Base-by-base conservation (phyloP, 225 moss, liverwort and hornwort genomes). In the Antitrichia curtipendula region DNA sequence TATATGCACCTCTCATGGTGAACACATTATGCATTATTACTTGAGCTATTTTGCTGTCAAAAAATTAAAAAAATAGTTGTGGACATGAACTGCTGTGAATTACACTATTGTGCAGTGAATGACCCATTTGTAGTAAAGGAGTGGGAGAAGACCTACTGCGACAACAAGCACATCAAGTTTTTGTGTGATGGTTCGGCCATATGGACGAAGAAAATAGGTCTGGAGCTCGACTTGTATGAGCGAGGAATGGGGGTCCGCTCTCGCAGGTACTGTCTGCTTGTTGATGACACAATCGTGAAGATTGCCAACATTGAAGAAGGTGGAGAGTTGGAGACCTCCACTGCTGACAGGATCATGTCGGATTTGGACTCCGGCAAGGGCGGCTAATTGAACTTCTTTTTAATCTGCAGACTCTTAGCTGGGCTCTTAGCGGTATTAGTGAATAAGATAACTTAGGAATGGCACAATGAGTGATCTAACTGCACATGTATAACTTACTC, bases 211-310 rank as follows among this genome's bases (percentile, higher is more conserved):
- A 89, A 96, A 41, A 83, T 98, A 36, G 97, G 97, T 3, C 85
- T 98, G 89, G 96, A 96, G 91, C 90, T 98, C 10, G 96, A 98
- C 79, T 52, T 98, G 36, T 91, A 92, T 11, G 96, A 98, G 3
- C 94, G 96, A 68, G 97, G 97, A 16, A 94, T 96, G 95, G 97
- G 97, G 8, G 90, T 98, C 63, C 93, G 95, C 56, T 98, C 95
- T 31, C 95, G 97, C 45, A 91, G 96, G 59, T 97, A 96, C 53
- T 95, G 96, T 47, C 80, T 97, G 16, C 91, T 91, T 15, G 85
- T 96, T 7, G 93, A 95, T 62, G 89, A 96, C 73, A 91, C 92
- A 4, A 78, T 92, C 31, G 95, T 96, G 11, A 95, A 92, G 82
- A 95, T 93, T 88, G 95, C 95, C 2, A 92, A 94, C 81, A 88